Evolutionary conservation across 352 stramenopile genomes (phyloP), one percentile per base, ranked within the genome.

Genomic region (Pythium folliculosum): DNA sequence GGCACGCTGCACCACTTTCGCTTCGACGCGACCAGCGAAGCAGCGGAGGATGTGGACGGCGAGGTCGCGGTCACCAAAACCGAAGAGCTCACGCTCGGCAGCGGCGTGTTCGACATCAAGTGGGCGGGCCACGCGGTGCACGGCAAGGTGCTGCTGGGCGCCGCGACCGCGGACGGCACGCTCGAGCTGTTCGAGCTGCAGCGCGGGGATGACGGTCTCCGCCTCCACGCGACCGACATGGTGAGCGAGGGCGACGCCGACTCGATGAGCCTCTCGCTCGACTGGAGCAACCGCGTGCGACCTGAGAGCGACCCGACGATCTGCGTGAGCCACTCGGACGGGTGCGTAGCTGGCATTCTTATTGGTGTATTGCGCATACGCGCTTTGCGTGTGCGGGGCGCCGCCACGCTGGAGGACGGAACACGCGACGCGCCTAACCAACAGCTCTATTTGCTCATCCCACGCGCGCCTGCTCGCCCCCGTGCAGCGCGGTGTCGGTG

Each of bases 81-180:
- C 21, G 65, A 90, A 45, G 71, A 84, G 49, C 63, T 78, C 16
- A 63, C 70, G 47, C 80, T 79, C 7, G 71, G 70, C n/a, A 91
- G 81, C 55, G 87, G 87, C 27, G 74, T 95, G 27, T 92, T 95
- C 27, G 87, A 95, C 54, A 88, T 92, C 67, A 95, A 95, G 62
- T 95, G 87, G 87, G 84, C 80, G 9, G 64, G 77, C 10, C 71
- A 89, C 51, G 57, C 45, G 3, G 72, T 91, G 40, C 70, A 81
- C 12, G 75, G 72, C 47, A 84, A 82, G 35, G 82, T 78, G 23
- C 37, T 94, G 55, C 62, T 95, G 19, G 85, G 75, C 3, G 71
- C 82, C 16, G 84, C 85, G 30, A 95, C 84, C 7, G 80, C 87
- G 9, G 80, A 63, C 12, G 87, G 84, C 27, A 83, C 72, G 8